Evolutionary conservation across 805 yeast species (phyloP), one percentile per base, ranked within the genome.

Genomic region (Yarrowia sp.): DNA sequence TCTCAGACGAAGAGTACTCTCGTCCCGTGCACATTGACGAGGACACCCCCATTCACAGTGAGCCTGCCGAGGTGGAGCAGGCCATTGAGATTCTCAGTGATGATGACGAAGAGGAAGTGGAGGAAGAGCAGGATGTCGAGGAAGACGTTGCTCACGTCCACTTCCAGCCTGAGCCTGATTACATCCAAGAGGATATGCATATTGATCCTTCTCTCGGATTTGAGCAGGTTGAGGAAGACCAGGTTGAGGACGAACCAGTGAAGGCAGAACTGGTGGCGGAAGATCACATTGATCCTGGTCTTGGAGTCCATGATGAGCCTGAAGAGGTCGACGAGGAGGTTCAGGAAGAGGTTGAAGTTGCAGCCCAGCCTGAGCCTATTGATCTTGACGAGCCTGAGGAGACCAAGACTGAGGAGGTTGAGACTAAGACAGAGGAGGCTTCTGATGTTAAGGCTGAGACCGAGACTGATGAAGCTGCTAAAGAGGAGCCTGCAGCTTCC

Each of bases 71-170:
- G 19, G 38, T 4, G 0, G 15, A 20, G 9, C 43, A 38, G 44
- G 60, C 38, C 58, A 36, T 52, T 15, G 58, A 52, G 58, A 52
- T 52, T 17, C 58, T 52, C 17, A 38, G 58, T n/a, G 47, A 55
- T 12, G 63, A 40, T 1, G 47, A 42, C 12, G 39, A 30, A 3
- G 9, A 9, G 2, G 46, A 55, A 12, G 46, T 39, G 10, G 46
- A 55, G 20, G 13, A 13, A 33, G 55, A 20, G 38, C 38, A 24
- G 12, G 47, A 19, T 10, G 24, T 17, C 15, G 24, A 50, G 40
- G 55, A 24, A 33, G 14, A 36, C 47, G 30, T 24, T 24, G 3
- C 30, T 24, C 30, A 24, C 30, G 30, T 24, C 17, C 24, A 8
- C 19, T 43, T 43, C 15, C 24, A 43, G 47, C 14, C 24, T 6